phyloP scores from a whole-genome alignment of 441 rosid species.

The Mallotus japonicus region DNA sequence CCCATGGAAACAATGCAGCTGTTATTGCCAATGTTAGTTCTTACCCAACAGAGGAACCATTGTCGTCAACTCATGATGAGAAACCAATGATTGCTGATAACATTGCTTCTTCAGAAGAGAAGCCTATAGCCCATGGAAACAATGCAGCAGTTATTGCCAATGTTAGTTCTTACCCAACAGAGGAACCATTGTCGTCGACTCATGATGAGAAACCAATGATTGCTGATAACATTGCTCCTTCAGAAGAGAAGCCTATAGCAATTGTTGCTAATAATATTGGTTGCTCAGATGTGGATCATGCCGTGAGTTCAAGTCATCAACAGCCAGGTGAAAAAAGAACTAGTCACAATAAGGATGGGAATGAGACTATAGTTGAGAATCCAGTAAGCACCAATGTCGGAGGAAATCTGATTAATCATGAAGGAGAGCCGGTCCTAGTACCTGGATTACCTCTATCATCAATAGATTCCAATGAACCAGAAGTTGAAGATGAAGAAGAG shows the following conservation, averaged over 20 bases:
- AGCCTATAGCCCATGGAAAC: slow-evolving; percentile 4
- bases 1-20: slow-evolving; percentile 15
- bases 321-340: slow-evolving; percentile 20
- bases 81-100: not conserved
- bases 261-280: slow-evolving; percentile 40
- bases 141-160: slow-evolving; percentile 9
- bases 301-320: slow-evolving; percentile 16
- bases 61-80: slow-evolving; percentile 15
- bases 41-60: slow-evolving; percentile 13
- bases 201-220: slow-evolving; percentile 2
- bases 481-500: slow-evolving; percentile 22
- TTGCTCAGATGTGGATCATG: slow-evolving; percentile 29
- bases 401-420: slow-evolving; percentile 25
- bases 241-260: slow-evolving; percentile 29
- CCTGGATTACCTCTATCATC: slow-evolving; percentile 54
- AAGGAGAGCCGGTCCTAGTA: slow-evolving; percentile 55
- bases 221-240: not conserved
- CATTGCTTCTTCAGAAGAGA: not conserved
- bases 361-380: slow-evolving; percentile 20
- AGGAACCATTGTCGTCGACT: slow-evolving; percentile 20
- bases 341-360: slow-evolving; percentile 20
- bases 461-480: slow-evolving; percentile 30
- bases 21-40: slow-evolving; percentile 10
- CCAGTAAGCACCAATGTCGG: slow-evolving; percentile 23
- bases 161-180: slow-evolving; percentile 7